A percentile compares a stretch with the other conserved stretches of the same genome.
These are phyloP conservation scores for Pseudogymnoascus sp. DNA, from an alignment of 2,329 filamentous ascomycete genomes.

Conservation along the genomic window DNA sequence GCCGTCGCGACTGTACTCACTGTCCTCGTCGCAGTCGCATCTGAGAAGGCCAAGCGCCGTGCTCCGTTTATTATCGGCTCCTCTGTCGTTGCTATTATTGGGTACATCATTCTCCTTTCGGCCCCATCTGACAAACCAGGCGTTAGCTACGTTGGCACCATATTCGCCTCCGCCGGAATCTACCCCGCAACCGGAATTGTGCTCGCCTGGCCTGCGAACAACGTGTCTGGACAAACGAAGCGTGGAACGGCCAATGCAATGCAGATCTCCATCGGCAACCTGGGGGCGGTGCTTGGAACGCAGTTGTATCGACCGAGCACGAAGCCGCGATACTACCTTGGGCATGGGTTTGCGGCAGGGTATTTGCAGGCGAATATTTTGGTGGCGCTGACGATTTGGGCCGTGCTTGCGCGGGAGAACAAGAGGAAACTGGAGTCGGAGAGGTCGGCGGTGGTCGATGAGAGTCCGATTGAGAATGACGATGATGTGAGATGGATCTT, in stretches of 20 bases:
- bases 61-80: conserved; percentile 56
- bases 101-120: conserved; percentile 51
- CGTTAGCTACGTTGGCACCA: conserved; percentile 50
- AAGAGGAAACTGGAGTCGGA: conserved; percentile 37
- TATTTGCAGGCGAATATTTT: conserved; percentile 52
- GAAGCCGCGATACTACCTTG: conserved; percentile 54
- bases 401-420: conserved; percentile 50
- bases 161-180: conserved; percentile 58
- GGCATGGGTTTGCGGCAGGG: conserved; percentile 56
- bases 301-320: conserved; percentile 56
- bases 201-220: conserved; percentile 63
- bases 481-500: conserved; percentile 59
- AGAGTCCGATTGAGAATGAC: conserved; percentile 47
- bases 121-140: conserved; percentile 40
- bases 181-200: conserved; percentile 56
- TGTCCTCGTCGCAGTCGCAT: conserved; percentile 47
- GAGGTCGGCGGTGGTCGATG: conserved; percentile 44
- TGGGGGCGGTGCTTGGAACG: conserved; percentile 60
- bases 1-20: conserved; percentile 54
- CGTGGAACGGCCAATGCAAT: conserved; percentile 59
- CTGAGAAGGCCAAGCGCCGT: conserved; percentile 47
- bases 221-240: conserved; percentile 63
- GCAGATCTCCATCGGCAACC: conserved; percentile 63
- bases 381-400: conserved; percentile 44
- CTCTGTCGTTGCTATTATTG: conserved; percentile 47